A percentile compares a stretch with the other conserved stretches of the same genome.
Conservation (phyloP, 495 filamentous ascomycete species). For the Neurospora discreta region DNA sequence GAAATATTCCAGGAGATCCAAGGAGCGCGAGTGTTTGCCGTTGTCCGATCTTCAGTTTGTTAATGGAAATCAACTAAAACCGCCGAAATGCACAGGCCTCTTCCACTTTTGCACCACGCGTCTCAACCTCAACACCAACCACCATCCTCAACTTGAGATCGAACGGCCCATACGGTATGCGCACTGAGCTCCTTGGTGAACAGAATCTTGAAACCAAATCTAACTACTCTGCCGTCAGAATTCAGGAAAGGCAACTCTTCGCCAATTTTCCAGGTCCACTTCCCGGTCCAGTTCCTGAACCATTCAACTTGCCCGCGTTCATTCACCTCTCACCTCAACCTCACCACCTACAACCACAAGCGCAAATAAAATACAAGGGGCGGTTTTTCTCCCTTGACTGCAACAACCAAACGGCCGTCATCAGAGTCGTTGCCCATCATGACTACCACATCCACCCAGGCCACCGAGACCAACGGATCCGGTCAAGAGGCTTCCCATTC, state of each 20-base stretch:
- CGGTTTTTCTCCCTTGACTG: not conserved
- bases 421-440: not conserved
- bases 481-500: constrained; percentile 4
- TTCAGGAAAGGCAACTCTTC: not conserved
- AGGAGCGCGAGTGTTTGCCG: not conserved
- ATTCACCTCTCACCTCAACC: not conserved
- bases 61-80: not conserved
- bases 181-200: not conserved
- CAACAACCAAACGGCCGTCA: not conserved
- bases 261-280: not conserved
- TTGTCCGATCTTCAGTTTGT: not conserved
- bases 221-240: not conserved
- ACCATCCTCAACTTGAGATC: not conserved
- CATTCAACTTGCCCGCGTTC: not conserved
- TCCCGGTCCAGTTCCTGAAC: not conserved
- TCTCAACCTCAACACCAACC: not conserved
- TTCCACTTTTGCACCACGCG: not conserved
- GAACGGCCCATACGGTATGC: not conserved
- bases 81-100: not conserved
- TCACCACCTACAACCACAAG: not conserved
- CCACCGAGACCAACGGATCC: constrained; percentile 7
- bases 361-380: not conserved
- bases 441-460: not conserved
- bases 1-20: not conserved
- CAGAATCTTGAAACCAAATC: not conserved